Conservation (phyloP, 1,284 basidiomycete genomes). For the Cutaneotrichosporon daszewskae region DNA sequence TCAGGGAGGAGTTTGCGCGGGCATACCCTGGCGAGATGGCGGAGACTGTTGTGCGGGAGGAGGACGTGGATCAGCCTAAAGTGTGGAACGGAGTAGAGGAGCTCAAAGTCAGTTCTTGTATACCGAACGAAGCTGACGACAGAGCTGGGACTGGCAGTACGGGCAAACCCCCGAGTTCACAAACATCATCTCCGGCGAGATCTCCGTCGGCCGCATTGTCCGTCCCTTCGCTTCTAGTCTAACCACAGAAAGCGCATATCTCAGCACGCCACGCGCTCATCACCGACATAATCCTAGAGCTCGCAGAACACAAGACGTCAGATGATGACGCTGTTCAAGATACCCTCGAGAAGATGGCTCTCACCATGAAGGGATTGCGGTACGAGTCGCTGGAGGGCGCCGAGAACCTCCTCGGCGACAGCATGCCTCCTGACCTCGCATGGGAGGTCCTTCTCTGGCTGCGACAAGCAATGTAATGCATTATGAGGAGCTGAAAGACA, state of each 20-base stretch:
- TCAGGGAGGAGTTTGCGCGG: slow-evolving; percentile 64
- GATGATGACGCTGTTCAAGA: slow-evolving; percentile 23
- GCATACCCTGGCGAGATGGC: slow-evolving; percentile 55
- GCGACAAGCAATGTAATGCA: slow-evolving; percentile 29
- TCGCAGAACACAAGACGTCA: slow-evolving; percentile 8
- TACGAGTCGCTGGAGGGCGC: slow-evolving; percentile 44
- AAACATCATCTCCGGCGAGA: slow-evolving; percentile 33
- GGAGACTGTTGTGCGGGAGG: slow-evolving; percentile 52
- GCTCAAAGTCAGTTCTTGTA: slow-evolving; percentile 17
- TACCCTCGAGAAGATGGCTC: slow-evolving; percentile 29
- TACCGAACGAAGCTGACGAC: slow-evolving; percentile 6
- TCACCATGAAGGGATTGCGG: slow-evolving; percentile 35
- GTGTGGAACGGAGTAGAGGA: slow-evolving; percentile 66
- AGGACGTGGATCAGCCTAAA: slow-evolving; percentile 52
- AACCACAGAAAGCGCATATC: slow-evolving; percentile 43
- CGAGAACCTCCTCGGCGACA: slow-evolving; percentile 18
- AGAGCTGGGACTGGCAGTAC: slow-evolving; percentile 91
- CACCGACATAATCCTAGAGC: slow-evolving; percentile 36
- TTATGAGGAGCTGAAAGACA: neutral
- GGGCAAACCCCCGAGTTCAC: slow-evolving; percentile 93
- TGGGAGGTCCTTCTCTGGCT: slow-evolving; percentile 43
- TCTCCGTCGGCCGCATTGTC: slow-evolving; percentile 32
- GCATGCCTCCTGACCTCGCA: slow-evolving; percentile 16
- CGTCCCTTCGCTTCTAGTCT: slow-evolving; percentile 39
- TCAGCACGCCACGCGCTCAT: slow-evolving; percentile 50